Evolutionary conservation across 1,284 basidiomycete genomes (phyloP).

Genomic region (Sanghuangporus baumii): DNA sequence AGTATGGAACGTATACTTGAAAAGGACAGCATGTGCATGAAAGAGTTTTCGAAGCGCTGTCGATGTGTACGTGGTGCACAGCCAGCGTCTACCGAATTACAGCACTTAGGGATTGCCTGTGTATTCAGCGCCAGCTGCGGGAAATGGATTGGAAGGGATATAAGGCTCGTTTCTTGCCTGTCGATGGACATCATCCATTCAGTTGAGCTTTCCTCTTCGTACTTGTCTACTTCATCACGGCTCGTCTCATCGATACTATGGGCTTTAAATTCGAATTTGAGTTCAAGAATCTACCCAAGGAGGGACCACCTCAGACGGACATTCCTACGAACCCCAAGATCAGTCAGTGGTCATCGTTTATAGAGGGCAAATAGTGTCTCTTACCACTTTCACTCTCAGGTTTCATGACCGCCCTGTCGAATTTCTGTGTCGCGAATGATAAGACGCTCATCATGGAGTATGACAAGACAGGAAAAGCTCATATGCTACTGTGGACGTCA

Average conservation of each 20-base stretch:
- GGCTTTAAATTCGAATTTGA: neutral
- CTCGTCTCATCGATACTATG: neutral
- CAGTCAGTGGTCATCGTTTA: neutral
- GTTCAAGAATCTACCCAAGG: constrained; percentile 2
- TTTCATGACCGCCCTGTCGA: neutral
- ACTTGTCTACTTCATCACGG: neutral
- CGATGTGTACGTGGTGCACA: neutral
- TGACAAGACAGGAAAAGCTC: neutral
- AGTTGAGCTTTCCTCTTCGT: neutral
- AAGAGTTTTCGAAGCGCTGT: too few species aligned
- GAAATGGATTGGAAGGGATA: neutral
- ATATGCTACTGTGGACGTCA: neutral
- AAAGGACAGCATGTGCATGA: too few species aligned
- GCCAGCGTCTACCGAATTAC: neutral
- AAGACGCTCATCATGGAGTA: neutral
- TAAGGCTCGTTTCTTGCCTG: neutral
- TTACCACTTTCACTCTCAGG: neutral
- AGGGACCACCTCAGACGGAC: neutral
- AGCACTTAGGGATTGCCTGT: neutral
- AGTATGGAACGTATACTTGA: too few species aligned
- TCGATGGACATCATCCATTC: neutral
- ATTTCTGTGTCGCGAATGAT: neutral
- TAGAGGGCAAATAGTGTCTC: neutral
- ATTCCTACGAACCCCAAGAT: neutral
- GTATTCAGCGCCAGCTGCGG: neutral